A percentile compares a stretch with the other conserved stretches of the same genome.
These are phyloP conservation scores for Cicer chorassanicum DNA, from an alignment of 306 rosid species.

Conservation along the genomic window DNA sequence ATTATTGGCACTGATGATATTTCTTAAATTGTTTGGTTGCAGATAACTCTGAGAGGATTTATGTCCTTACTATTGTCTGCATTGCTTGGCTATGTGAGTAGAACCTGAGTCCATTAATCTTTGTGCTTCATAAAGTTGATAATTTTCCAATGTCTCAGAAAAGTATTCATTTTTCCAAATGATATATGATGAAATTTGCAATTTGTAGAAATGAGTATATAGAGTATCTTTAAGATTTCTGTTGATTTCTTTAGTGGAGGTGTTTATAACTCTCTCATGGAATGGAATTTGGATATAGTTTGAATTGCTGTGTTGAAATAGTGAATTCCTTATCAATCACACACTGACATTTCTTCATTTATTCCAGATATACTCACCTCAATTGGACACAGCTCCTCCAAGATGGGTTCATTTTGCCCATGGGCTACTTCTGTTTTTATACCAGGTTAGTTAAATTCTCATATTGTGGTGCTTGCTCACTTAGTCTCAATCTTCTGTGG, in stretches of 20 bases:
- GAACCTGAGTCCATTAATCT: constrained; percentile 33
- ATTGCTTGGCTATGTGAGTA: constrained; percentile 88
- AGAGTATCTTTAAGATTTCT: constrained; percentile 17
- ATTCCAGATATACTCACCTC: constrained; percentile 85
- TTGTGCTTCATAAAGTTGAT: constrained; percentile 38
- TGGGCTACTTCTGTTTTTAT: constrained; percentile 89
- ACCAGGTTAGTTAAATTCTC: constrained; percentile 67
- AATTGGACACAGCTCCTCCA: constrained; percentile 87
- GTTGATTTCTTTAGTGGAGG: constrained; percentile 27
- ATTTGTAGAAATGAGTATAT: constrained; percentile 7
- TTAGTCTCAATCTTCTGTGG: background rate
- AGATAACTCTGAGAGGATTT: constrained; percentile 92
- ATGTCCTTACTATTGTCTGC: constrained; percentile 76
- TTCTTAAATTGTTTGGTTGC: constrained; percentile 45
- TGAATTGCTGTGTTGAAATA: constrained; percentile 28
- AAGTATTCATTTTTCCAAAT: constrained; percentile 16
- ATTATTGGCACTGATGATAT: constrained; percentile 32
- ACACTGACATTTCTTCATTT: constrained; percentile 16
- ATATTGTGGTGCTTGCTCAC: background rate
- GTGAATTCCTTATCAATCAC: constrained; percentile 10
- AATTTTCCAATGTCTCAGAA: constrained; percentile 28
- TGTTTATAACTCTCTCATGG: constrained; percentile 19
- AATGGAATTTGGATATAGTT: constrained; percentile 16
- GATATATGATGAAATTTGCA: constrained; percentile 27
- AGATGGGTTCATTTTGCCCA: constrained; percentile 95